phyloP scores from a whole-genome alignment of 352 stramenopile species.

The Pythium apleroticum region DNA sequence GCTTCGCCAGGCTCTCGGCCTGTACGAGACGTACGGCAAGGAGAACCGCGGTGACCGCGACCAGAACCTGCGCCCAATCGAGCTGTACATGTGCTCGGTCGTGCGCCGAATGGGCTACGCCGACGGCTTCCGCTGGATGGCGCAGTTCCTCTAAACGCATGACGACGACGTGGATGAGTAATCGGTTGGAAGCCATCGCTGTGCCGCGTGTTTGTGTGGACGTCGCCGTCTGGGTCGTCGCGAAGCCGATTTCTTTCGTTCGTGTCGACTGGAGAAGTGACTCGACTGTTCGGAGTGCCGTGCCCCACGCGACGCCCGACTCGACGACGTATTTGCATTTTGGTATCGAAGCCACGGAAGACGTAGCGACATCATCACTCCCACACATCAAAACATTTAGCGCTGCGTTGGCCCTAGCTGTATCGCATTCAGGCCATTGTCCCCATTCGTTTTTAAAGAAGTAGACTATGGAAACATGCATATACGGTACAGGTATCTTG shows the following conservation, averaged over 20 bases:
- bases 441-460: conserved; percentile 15
- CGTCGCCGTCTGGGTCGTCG: not conserved
- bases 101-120: conserved; percentile 98
- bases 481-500: not conserved
- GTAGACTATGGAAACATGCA: conserved; percentile 19
- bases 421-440: not conserved
- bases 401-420: not conserved
- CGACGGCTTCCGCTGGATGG: conserved; percentile 93
- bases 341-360: not conserved
- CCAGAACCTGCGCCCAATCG: conserved; percentile 93
- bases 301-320: not conserved
- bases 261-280: not conserved
- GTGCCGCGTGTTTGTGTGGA: conserved; percentile 2
- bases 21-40: conserved; percentile 99
- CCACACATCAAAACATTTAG: not conserved
- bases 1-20: conserved; percentile 93
- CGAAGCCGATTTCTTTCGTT: not conserved
- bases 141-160: conserved; percentile 81
- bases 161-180: not conserved
- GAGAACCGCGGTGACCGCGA: conserved; percentile 90
- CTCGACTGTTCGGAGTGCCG: not conserved
- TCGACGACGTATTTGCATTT: not conserved
- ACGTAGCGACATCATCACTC: not conserved
- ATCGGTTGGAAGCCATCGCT: not conserved
- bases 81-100: conserved; percentile 99